A percentile compares a stretch with the other conserved stretches of the same genome.
Evolutionary conservation across 2,329 filamentous ascomycete species (phyloP).

Genomic region (Aspergillus udagawae): DNA sequence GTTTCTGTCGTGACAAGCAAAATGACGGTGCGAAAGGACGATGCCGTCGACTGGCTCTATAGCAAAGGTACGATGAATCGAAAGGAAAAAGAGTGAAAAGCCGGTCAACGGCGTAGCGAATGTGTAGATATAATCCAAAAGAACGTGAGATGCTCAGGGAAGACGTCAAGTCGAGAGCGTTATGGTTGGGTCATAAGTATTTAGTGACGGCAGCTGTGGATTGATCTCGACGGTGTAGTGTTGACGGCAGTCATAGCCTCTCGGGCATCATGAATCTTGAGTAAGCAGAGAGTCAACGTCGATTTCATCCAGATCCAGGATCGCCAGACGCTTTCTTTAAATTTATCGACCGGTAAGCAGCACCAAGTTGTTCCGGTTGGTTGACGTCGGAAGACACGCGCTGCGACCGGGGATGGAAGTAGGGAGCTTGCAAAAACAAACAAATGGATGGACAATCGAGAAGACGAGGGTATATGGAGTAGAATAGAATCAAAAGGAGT

Average conservation of each 20-base stretch:
- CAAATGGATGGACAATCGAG: background rate
- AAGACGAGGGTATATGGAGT: background rate
- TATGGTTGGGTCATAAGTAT: conserved; percentile 24
- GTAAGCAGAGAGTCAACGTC: conserved; percentile 8
- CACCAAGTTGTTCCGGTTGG: background rate
- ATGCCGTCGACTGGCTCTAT: background rate
- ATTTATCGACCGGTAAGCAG: background rate
- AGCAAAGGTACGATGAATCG: background rate
- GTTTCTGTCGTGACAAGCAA: conserved; percentile 6
- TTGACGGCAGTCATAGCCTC: conserved; percentile 22
- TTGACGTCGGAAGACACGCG: conserved; percentile 17
- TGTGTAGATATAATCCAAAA: conserved; percentile 16
- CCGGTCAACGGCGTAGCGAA: conserved; percentile 29
- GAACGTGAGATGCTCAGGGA: conserved; percentile 27
- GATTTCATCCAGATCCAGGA: conserved; percentile 9
- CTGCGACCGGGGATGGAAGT: background rate
- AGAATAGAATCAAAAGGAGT: background rate
- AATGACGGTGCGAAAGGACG: background rate
- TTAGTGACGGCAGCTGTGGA: conserved; percentile 17
- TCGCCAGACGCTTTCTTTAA: conserved; percentile 3
- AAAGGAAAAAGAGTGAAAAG: conserved; percentile 20
- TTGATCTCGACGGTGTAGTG: conserved; percentile 8
- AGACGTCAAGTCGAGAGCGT: conserved; percentile 36
- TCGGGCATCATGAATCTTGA: conserved; percentile 9
- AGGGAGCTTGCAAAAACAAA: background rate